Base-by-base conservation (phyloP, 1,139 yeast genomes). In the Yarrowia galli region DNA sequence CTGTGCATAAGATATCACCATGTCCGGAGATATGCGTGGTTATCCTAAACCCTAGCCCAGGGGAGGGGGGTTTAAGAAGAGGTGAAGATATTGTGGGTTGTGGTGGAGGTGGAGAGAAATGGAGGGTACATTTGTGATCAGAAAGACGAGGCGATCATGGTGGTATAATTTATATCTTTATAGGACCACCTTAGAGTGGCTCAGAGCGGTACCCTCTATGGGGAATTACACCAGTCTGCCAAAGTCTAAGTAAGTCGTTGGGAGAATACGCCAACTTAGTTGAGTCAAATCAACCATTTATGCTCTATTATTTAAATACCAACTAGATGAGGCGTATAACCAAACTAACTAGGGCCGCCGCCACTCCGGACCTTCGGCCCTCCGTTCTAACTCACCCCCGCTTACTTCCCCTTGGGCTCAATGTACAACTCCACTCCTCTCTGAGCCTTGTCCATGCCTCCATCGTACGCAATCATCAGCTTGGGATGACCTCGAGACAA, bases 391-490 rank as follows among this genome's bases (percentile, higher is more conserved):
- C 7, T 25, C 28, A 7, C 25, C 23, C 10, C n/a, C 25, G 3
- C 12, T 10, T 28, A 48, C 9, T 48, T 48, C 2, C 53, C 53
- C 53, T 48, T 48, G 10, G 53, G 64, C 51, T 58, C 64, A 58
- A 58, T 58, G 10, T 58, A 58, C 51, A 58, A 16, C 49, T 58
- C 64, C 15, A 58, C 64, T 5, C 64, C 64, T 20, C 40, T 18
- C 49, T 42, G 64, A 15, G 51, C 64, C 32, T 58, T 58, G 15
- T 58, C 51, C 64, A 58, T 58, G 1, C 64, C 64, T 13, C 51
- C 64, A 28, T 42, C 25, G 20, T 58, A 43, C 2, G 64, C 51
- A 40, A 58, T 58, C 64, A 58, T 58, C 16, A 58, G 15, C 51
- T 58, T 58, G 13, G 64, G 64, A 15, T 58, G 51, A 7, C 64